phyloP scores from a whole-genome alignment of 2,329 filamentous ascomycete species.

The Huntiella abstrusa region DNA sequence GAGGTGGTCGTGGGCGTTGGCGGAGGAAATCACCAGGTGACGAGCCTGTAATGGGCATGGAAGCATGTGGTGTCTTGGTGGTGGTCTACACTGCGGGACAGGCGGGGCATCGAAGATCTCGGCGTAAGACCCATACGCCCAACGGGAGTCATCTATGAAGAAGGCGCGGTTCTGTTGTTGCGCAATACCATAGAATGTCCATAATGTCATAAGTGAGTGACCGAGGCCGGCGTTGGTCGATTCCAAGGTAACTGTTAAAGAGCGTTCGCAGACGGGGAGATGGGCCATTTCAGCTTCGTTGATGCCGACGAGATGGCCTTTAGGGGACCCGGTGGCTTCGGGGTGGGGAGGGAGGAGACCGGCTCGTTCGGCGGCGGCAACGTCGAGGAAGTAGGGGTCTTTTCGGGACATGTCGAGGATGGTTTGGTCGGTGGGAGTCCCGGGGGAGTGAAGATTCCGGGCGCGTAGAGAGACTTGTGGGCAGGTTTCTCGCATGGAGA shows the following conservation, averaged over 20 bases:
- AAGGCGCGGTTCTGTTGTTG: constrained; percentile 55
- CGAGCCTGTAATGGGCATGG: constrained; percentile 61
- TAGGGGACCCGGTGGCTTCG: constrained; percentile 19
- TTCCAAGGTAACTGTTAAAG: constrained; percentile 63
- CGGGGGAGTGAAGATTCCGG: constrained; percentile 21
- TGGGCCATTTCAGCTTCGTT: constrained; percentile 24
- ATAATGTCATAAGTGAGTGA: constrained; percentile 56
- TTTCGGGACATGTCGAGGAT: constrained; percentile 25
- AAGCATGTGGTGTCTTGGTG: constrained; percentile 55
- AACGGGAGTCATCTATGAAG: constrained; percentile 69
- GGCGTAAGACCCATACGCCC: constrained; percentile 61
- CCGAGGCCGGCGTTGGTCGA: constrained; percentile 56
- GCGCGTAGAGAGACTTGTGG: constrained; percentile 43
- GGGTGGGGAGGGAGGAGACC: constrained; percentile 35
- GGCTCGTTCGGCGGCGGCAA: constrained; percentile 47
- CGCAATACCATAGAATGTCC: constrained; percentile 69
- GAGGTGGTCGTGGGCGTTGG: constrained; percentile 40
- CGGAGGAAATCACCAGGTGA: constrained; percentile 55
- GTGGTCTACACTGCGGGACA: constrained; percentile 45
- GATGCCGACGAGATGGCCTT: constrained; percentile 30
- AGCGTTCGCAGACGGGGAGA: constrained; percentile 44
- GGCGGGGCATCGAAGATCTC: constrained; percentile 54
- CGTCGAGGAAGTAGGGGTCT: constrained; percentile 56
- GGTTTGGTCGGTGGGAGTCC: constrained; percentile 2
- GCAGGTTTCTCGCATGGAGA: constrained; percentile 49